Conservation (phyloP, 2,329 filamentous ascomycete genomes). For the Leptographium lundbergii region DNA sequence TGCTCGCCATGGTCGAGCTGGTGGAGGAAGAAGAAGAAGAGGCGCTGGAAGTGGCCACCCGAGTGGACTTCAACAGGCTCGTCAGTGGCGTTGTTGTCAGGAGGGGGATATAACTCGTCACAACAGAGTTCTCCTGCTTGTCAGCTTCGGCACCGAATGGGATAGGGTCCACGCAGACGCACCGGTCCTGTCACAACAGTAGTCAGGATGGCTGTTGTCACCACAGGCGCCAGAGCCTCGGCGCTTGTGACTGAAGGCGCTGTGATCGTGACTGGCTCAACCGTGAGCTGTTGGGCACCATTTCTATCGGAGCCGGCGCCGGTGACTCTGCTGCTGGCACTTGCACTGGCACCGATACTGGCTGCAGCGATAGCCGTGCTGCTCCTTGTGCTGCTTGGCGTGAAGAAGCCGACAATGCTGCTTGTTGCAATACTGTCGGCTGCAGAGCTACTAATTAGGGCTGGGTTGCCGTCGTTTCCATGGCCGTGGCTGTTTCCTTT, state of each 20-base stretch:
- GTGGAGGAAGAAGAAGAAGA: background rate
- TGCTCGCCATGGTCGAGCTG: background rate
- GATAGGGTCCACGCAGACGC: background rate
- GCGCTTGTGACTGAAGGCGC: background rate
- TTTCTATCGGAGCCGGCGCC: constrained; percentile 1
- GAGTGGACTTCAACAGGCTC: background rate
- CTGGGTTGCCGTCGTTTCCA: background rate
- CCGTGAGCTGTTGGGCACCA: constrained; percentile 1
- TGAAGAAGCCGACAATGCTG: background rate
- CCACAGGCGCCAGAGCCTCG: background rate
- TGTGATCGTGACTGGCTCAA: background rate
- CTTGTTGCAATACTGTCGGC: background rate
- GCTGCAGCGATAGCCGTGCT: background rate
- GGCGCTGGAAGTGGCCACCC: background rate
- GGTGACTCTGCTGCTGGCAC: background rate
- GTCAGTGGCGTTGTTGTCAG: constrained; percentile 4
- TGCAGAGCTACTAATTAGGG: background rate
- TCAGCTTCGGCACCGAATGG: background rate
- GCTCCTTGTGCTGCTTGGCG: background rate
- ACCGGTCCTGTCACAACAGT: background rate
- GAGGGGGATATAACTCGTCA: constrained; percentile 8
- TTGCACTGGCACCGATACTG: background rate
- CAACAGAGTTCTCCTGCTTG: background rate
- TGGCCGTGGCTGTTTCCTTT: constrained; percentile 2
- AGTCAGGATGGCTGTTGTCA: background rate